These are phyloP conservation scores for Serendipita sp. DNA, from an alignment of 768 basidiomycete genomes.

Conservation along the genomic window DNA sequence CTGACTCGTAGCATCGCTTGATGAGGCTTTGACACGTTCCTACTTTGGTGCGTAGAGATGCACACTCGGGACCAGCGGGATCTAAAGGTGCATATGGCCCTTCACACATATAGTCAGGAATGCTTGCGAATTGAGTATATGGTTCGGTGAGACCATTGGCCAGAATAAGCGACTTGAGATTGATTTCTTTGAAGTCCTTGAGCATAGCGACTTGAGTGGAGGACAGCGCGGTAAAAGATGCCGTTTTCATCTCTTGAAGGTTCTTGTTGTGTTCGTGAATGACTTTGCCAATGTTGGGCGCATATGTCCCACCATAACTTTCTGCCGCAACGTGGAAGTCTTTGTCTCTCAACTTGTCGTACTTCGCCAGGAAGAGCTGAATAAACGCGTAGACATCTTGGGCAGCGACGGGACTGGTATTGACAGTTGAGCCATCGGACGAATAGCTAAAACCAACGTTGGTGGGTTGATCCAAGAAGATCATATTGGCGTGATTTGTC, in stretches of 20 bases:
- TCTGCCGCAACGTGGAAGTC: constrained; percentile 73
- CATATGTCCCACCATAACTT: constrained; percentile 35
- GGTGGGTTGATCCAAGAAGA: constrained; percentile 55
- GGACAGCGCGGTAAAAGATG: constrained; percentile 19
- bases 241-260: not conserved
- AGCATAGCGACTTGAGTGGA: constrained; percentile 17
- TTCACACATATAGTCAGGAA: constrained; percentile 69
- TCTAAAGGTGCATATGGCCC: constrained; percentile 15
- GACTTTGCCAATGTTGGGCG: constrained; percentile 4
- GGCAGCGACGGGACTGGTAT: constrained; percentile 70
- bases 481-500: constrained; percentile 43
- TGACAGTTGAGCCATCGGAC: constrained; percentile 53
- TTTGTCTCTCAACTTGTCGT: constrained; percentile 47
- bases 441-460: constrained; percentile 84
- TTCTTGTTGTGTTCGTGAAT: not conserved
- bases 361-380: constrained; percentile 61
- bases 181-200: constrained; percentile 46
- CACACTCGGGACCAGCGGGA: constrained; percentile 22
- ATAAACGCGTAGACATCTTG: constrained; percentile 81
- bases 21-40: constrained; percentile 61
- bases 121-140: constrained; percentile 56
- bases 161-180: constrained; percentile 68
- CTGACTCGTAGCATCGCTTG: constrained; percentile 48
- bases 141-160: constrained; percentile 83
- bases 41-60: constrained; percentile 41